Evolutionary conservation across 495 filamentous ascomycete genomes (phyloP), one percentile per base, ranked within the genome.

Genomic region (Neurospora sp.): DNA sequence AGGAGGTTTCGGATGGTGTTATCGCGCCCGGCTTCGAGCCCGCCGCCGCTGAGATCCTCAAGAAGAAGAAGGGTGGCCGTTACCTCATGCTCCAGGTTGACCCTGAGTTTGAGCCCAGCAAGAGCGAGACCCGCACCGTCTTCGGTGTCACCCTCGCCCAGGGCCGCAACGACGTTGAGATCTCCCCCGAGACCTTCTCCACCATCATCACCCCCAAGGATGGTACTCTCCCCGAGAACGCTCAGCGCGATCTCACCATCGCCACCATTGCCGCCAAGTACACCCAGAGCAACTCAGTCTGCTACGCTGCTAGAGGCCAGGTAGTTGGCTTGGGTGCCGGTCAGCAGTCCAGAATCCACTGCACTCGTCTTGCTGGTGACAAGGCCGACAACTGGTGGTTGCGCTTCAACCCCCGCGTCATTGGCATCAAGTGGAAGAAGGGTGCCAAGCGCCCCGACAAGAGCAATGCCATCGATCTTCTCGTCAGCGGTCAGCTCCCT

Each of bases 351-450:
- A 91, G 96, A 76, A 99, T 99, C 77, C 96, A 98, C 87, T 98
- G 96, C 87, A 99, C 96, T 37, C 91, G 96, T 75, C 88, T 99
- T 54, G 96, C 96, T n/a, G 96, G 96, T 75, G 96, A 97, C 85
- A 99, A 99, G 87, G 93, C 94, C 70, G 96, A 99, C 83, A 97
- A 95, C 87, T 99, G 96, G 96, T 99, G 96, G 96, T 91, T 98
- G 85, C 91, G 96, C 77, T 98, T 97, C 88, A 92, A 97, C 85
- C 91, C 93, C 71, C 92, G 93, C 42, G 90, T 94, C 8, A 86
- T 97, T 40, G 86, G 87, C 79, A 90, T 98, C 82, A 93, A 95
- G 85, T 99, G 93, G 92, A 98, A 97, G 89, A 93, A 95, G 83
- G 95, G 96, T 72, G 92, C 92, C 78, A 98, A 98, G 89, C 90